These are phyloP conservation scores for Waltiozyma sp. DNA, from an alignment of 1,139 yeast species.

Conservation along the genomic window DNA sequence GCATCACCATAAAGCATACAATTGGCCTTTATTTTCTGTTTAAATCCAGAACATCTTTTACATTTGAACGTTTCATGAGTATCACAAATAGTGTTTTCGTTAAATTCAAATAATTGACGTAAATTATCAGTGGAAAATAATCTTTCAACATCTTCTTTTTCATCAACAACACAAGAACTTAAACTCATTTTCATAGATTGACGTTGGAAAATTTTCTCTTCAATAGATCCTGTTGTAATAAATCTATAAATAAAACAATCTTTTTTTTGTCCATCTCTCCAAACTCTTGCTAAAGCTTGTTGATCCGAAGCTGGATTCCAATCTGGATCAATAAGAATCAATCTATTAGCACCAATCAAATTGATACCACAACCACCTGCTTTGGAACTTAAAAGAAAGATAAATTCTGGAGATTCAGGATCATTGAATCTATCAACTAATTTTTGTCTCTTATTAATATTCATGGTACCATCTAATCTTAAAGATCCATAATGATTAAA, in stretches of 20 bases:
- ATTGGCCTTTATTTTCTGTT: slow-evolving; percentile 55
- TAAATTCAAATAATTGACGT: slow-evolving; percentile 63
- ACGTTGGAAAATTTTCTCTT: slow-evolving; percentile 90
- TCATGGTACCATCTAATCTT: slow-evolving; percentile 87
- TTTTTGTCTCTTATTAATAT: slow-evolving; percentile 84
- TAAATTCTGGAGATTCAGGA: slow-evolving; percentile 81
- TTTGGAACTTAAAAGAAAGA: slow-evolving; percentile 81
- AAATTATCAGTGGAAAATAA: slow-evolving; percentile 76
- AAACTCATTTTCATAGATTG: slow-evolving; percentile 93
- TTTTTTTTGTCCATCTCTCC: slow-evolving; percentile 99
- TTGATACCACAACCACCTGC: slow-evolving; percentile 99
- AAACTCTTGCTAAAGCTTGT: slow-evolving; percentile 93
- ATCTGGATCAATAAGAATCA: slow-evolving; percentile 87
- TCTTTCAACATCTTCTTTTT: slow-evolving; percentile 89
- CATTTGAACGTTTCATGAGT: slow-evolving; percentile 92
- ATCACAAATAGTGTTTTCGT: slow-evolving; percentile 63
- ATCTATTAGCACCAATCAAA: slow-evolving; percentile 88
- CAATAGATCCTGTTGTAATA: slow-evolving; percentile 90
- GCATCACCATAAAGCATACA: slow-evolving; percentile 98
- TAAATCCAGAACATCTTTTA: slow-evolving; percentile 57
- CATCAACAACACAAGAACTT: slow-evolving; percentile 95
- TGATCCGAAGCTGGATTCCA: slow-evolving; percentile 99
- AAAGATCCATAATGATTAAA: slow-evolving; percentile 63
- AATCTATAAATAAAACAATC: slow-evolving; percentile 92
- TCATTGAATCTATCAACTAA: slow-evolving; percentile 86